Base-by-base conservation (phyloP, 2,329 filamentous ascomycete species). In the Aspergillus amoenus region DNA sequence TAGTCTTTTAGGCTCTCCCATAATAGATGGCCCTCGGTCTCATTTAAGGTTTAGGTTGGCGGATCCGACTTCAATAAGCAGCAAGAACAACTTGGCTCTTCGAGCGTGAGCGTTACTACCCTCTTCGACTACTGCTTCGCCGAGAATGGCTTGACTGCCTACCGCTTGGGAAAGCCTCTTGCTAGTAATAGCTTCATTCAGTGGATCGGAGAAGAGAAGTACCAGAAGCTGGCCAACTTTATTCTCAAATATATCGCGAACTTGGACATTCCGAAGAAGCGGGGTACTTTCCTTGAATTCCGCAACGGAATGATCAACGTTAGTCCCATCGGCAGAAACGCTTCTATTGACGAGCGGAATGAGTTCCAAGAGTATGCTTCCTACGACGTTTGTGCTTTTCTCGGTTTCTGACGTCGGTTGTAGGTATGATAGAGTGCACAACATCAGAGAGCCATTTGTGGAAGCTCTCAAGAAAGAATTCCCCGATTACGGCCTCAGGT, bases 121-220 rank as follows among this genome's bases (percentile, higher is more conserved):
- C 87, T 97, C 69, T 99, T 99, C 81, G 94, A 99, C 82, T 99
- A 91, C 80, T 94, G 89, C 84, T 99, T 99, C 80, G 82, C 92
- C 58, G 94, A 99, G 81, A 99, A 99, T 79, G 94, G 94, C 11
- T 85, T 99, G 66, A 95, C 90, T 2, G 94, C 93, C 43, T 96
- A 84, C 82, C 91, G 92, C 71, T 79, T 93, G 70, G 94, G 93
- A 68, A 77, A 87, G 73, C 82, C 84, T 55, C 85, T 97, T 57
- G 81, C 88, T 1, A 87, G 86, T 69, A 89, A 88, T 77, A 91
- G 85, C 78, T 99, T 97, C 84, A 96, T 97, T 80, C 76, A 85
- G 67, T 96, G 88, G 88, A 82, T 97, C 62, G 94, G 94, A 63
- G 93, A 99, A 82, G 83, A 86, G 43, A 84, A 83, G 80, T 87